phyloP scores from a whole-genome alignment of 768 basidiomycete genomes.

The Kwoniella europaea region DNA sequence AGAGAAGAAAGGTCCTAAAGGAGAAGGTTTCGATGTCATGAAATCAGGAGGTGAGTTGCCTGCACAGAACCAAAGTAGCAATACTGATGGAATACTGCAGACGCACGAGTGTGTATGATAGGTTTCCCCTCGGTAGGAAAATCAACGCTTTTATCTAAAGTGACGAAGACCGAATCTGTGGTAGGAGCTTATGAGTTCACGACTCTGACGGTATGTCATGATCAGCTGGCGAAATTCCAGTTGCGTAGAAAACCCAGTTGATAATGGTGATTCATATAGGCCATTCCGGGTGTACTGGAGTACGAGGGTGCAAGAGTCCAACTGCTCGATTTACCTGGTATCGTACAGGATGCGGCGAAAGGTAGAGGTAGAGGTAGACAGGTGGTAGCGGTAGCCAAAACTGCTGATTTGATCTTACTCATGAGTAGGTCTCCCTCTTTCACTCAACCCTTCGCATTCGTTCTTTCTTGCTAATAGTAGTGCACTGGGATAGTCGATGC shows the following conservation, averaged over 20 bases:
- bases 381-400: slow-evolving; percentile 89
- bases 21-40: slow-evolving; percentile 86
- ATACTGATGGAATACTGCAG: slow-evolving; percentile 52
- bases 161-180: slow-evolving; percentile 86
- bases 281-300: slow-evolving; percentile 96
- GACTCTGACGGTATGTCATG: slow-evolving; percentile 71
- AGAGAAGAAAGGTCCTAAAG: slow-evolving; percentile 74
- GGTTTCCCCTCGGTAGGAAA: slow-evolving; percentile 96
- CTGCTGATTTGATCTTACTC: slow-evolving; percentile 83
- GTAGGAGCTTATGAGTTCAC: slow-evolving; percentile 95
- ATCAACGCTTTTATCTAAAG: slow-evolving; percentile 89
- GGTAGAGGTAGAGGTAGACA: slow-evolving; percentile 87
- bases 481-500: slow-evolving; percentile 49
- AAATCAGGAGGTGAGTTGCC: slow-evolving; percentile 66
- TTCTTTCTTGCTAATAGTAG: background rate
- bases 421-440: slow-evolving; percentile 49
- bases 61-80: background rate
- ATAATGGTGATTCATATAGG: slow-evolving; percentile 55
- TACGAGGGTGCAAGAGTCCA: slow-evolving; percentile 94
- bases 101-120: slow-evolving; percentile 87
- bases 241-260: background rate
- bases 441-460: background rate
- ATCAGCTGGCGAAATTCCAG: background rate
- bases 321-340: slow-evolving; percentile 91
- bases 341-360: slow-evolving; percentile 66